Base-by-base conservation (phyloP, 768 basidiomycete genomes). In the Leccinum variicolor region DNA sequence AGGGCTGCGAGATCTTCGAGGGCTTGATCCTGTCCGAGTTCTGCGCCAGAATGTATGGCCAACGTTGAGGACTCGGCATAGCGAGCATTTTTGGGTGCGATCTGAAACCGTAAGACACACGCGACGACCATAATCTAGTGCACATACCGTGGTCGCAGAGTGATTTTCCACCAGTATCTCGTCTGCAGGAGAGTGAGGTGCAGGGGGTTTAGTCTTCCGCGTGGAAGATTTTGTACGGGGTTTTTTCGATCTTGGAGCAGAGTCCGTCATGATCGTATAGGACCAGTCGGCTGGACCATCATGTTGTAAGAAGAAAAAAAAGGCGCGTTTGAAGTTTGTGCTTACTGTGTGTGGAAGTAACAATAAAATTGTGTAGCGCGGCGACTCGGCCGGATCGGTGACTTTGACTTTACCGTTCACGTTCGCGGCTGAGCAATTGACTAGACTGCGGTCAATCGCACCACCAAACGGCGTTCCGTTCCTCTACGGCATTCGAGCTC, bases 31-130 rank as follows among this genome's bases (percentile, higher is more conserved):
- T 86, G 81, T n/a, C 83, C 84, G 7, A 86, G 72, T 57, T 86
- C 84, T 26, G 77, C 69, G 7, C 89, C 91, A n/a, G 86, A 84
- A 47, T 80, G 80, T 50, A 92, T 78, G 9, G 83, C 79, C n/a
- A 89, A 63, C 8, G 79, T 74, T 9, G 85, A 74, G 8, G 80
- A 69, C 69, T 93, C 91, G 49, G 75, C 74, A 68, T 93, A 93
- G 41, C 91, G 85, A 64, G 64, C 67, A 49, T 83, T 84, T 63
- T 79, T 84, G 15, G 80, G 74, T 26, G 75, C 69, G 48, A 72
- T 69, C 84, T 70, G 48, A 31, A 50, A 58, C 19, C 82, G 29
- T 64, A 3, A 63, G 55, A 59, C 8, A 47, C 36, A 19, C 21
- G 14, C 11, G n/a, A 23, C 11, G 0, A 25, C n/a, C 13, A 7